A percentile compares a stretch with the other conserved stretches of the same genome.
phyloP scores from a whole-genome alignment of 208 protist species.

The Trichomonas vaginalis region DNA sequence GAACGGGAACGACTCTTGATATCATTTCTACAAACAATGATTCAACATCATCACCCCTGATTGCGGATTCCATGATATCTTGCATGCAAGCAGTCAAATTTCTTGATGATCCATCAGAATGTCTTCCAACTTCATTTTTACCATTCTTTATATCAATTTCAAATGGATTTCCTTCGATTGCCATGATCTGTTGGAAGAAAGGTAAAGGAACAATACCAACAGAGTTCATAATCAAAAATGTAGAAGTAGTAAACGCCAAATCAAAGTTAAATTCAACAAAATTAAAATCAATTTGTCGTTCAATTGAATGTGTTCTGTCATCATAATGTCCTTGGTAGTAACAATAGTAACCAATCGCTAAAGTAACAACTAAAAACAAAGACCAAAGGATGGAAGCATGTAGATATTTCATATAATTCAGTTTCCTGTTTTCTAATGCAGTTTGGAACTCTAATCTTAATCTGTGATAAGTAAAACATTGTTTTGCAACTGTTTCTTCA shows the following conservation, averaged over 20 bases:
- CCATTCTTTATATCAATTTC: neutral
- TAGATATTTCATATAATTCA: neutral
- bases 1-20: neutral
- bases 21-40: neutral
- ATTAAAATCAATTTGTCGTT: neutral
- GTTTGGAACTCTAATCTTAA: neutral
- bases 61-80: neutral
- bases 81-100: neutral
- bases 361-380: neutral
- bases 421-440: neutral
- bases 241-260: neutral
- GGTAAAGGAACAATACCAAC: neutral
- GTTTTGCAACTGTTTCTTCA: neutral
- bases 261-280: neutral
- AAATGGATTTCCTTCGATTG: neutral
- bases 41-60: neutral
- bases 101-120: neutral
- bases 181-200: neutral
- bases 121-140: neutral
- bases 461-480: neutral
- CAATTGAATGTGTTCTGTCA: neutral
- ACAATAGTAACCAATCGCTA: neutral
- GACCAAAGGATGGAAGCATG: neutral
- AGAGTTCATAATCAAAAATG: neutral
- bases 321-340: neutral